Evolutionary conservation across 495 filamentous ascomycete genomes (phyloP).

Genomic region (Penicilliopsis zonata): DNA sequence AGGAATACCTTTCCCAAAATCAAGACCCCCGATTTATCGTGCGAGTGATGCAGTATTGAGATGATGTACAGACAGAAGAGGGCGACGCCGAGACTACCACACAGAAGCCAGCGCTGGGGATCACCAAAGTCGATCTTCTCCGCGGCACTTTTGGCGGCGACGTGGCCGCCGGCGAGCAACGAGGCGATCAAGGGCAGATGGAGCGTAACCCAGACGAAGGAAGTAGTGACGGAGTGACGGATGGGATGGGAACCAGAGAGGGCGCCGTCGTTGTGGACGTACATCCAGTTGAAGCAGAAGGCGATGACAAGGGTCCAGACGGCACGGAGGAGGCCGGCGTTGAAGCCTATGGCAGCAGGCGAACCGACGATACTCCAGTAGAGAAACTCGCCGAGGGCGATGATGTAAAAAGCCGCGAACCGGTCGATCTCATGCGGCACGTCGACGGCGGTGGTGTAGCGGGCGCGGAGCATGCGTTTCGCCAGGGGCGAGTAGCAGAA

Average conservation of each 20-base stretch:
- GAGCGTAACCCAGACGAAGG: conserved; percentile 22
- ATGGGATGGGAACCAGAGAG: conserved; percentile 20
- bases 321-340: conserved; percentile 19
- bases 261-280: conserved; percentile 26
- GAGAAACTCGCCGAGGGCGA: conserved; percentile 35
- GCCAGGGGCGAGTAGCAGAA: conserved; percentile 22
- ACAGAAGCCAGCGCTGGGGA: conserved; percentile 23
- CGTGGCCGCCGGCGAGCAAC: conserved; percentile 28
- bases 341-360: conserved; percentile 25
- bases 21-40: conserved; percentile 15
- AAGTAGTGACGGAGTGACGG: conserved; percentile 17
- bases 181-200: conserved; percentile 27
- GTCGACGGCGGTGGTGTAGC: conserved; percentile 28
- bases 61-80: conserved; percentile 23
- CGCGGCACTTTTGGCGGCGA: conserved; percentile 15
- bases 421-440: conserved; percentile 35
- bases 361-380: conserved; percentile 29
- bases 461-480: conserved; percentile 20
- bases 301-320: conserved; percentile 33
- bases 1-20: conserved; percentile 17
- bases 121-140: conserved; percentile 13
- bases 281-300: conserved; percentile 34
- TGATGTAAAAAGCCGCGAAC: conserved; percentile 37
- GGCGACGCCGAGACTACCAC: conserved; percentile 23
- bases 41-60: conserved; percentile 18